Conservation (phyloP, 345 rosid genomes). For the Aquilaria yunnanensis region DNA sequence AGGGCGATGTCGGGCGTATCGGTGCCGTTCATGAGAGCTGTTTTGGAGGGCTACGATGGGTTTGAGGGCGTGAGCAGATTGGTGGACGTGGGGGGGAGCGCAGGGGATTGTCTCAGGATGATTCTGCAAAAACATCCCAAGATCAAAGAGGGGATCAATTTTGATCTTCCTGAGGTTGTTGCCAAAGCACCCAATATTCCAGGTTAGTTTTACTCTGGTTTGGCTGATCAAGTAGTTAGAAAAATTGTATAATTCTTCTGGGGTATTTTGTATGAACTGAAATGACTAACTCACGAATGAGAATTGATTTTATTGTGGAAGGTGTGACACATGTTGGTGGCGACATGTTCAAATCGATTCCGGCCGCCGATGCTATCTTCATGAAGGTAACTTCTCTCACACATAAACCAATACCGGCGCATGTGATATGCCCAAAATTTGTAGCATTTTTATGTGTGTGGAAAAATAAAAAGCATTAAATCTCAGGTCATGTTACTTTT, state of each 20-base stretch:
- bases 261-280: too few species aligned
- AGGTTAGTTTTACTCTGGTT: conserved; percentile 27
- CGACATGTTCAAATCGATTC: conserved; percentile 63
- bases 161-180: conserved; percentile 83
- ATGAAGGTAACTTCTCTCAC: conserved; percentile 47
- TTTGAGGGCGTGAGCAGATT: conserved; percentile 43
- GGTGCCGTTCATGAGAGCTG: conserved; percentile 75
- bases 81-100: conserved; percentile 95
- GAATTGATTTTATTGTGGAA: not conserved
- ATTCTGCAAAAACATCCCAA: conserved; percentile 44
- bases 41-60: conserved; percentile 64
- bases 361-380: conserved; percentile 60
- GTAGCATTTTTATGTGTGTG: too few species aligned
- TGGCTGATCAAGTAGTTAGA: too few species aligned
- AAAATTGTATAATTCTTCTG: too few species aligned
- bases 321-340: conserved; percentile 67
- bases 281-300: too few species aligned
- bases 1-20: conserved; percentile 92
- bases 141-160: conserved; percentile 60
- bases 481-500: too few species aligned
- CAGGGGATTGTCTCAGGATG: conserved; percentile 90
- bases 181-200: conserved; percentile 66
- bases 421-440: too few species aligned
- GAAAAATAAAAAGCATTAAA: too few species aligned
- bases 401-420: too few species aligned